Percentiles rank a stretch among this genome's conserved stretches.
Evolutionary conservation across 345 rosid genomes (phyloP).

Genomic region (Psidium guajava): DNA sequence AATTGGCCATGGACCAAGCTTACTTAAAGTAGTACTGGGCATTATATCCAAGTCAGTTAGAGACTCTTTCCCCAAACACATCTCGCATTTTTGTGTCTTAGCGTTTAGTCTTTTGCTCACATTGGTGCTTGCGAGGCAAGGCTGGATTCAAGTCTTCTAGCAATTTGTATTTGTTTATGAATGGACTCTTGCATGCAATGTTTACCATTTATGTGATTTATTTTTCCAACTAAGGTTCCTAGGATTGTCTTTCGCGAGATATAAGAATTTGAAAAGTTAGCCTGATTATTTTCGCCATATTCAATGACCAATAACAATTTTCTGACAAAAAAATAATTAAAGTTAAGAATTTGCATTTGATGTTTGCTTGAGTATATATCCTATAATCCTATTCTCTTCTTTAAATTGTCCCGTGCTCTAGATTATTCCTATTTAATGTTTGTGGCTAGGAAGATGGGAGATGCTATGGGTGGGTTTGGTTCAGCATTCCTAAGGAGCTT

Average conservation of each 20-base stretch:
- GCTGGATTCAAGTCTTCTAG: slow-evolving; percentile 54
- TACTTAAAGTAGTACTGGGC: no score
- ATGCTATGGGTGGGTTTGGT: no score
- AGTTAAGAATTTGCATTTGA: neutral
- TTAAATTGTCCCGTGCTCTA: neutral
- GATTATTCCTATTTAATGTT: no score
- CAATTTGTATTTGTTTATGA: neutral
- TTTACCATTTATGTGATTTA: no score
- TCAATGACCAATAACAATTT: neutral
- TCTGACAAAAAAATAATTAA: neutral
- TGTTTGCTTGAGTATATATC: neutral
- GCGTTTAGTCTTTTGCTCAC: neutral
- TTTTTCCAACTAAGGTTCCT: no score
- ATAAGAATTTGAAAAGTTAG: neutral
- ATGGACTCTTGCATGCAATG: no score
- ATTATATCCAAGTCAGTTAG: no score
- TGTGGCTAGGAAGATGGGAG: no score
- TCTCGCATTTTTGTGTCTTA: neutral
- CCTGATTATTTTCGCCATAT: neutral
- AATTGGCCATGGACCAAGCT: no score
- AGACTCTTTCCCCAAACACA: neutral
- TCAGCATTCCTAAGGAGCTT: no score
- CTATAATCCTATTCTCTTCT: neutral
- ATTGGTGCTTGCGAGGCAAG: neutral
- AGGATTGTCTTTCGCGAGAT: no score